Base-by-base conservation (phyloP, 805 yeast species). In the Sugiyamaella boreocaroliniensis region DNA sequence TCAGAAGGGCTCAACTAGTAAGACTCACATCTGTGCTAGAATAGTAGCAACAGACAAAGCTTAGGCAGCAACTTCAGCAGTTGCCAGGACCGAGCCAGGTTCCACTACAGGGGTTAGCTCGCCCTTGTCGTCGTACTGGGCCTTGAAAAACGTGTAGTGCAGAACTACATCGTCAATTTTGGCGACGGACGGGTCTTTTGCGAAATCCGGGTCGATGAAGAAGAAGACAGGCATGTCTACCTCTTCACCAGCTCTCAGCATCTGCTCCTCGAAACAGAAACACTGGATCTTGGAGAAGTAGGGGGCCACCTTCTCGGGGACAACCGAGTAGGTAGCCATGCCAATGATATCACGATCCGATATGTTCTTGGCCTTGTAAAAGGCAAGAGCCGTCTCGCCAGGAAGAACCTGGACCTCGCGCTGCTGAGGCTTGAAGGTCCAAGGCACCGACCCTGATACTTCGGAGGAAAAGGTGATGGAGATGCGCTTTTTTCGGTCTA, bases 151-250 rank as follows among this genome's bases (percentile, higher is more conserved):
- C 0, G 98, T 87, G 69, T 92, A 92, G 71, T 92, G 95, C 63
- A 93, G 77, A 10, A 89, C 88, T 45, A 92, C 80, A 68, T 90
- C 96, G 61, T 89, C 90, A 42, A 90, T 83, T 63, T 88, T 86
- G 68, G 90, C 81, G 95, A 93, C 88, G 34, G 81, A 76, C 4
- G 99, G 97, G 66, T 90, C 98, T 54, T 83, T 81, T 45, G 93
- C 93, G 69, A 86, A 92, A 60, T 90, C 98, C 0, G 98, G 98
- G 66, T 90, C 98, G 45, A 90, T 87, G 69, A 90, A 90, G 78
- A 90, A 93, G 72, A 93, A 93, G 8, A 93, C 88, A 0, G 99
- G 99, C 99, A 93, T 93, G 66, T 93, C 99, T 15, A 93, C 95
- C 66, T 93, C 97, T 70, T 93, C 99, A 8, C 97, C 97, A 2